A percentile compares a stretch with the other conserved stretches of the same genome.
These are phyloP conservation scores for Sutorius australiensis DNA, from an alignment of 768 basidiomycete genomes.

Conservation along the genomic window DNA sequence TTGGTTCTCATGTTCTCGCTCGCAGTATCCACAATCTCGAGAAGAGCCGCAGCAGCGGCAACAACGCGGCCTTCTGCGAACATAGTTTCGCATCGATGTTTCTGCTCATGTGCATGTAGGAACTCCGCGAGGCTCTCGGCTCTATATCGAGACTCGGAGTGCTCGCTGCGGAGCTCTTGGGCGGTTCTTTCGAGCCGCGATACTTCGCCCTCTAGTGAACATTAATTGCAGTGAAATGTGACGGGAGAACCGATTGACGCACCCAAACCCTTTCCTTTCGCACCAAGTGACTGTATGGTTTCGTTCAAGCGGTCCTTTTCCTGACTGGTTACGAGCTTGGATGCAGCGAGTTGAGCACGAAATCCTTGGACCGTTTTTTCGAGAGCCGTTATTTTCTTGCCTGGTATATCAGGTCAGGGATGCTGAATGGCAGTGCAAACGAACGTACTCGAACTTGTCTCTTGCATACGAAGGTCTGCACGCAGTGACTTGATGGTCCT, in stretches of 20 bases:
- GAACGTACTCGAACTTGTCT: neutral
- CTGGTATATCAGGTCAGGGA: neutral
- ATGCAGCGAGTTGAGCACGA: neutral
- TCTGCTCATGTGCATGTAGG: neutral
- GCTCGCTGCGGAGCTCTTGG: neutral
- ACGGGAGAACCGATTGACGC: neutral
- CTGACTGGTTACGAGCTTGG: neutral
- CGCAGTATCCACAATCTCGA: neutral
- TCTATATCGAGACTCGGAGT: neutral
- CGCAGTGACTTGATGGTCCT: neutral
- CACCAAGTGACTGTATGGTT: neutral
- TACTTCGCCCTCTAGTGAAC: neutral
- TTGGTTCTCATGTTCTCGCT: neutral
- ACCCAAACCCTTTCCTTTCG: neutral
- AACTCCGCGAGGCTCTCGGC: neutral
- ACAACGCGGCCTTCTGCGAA: neutral
- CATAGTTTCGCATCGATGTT: constrained; percentile 6
- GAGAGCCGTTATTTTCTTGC: neutral
- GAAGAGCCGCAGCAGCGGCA: neutral
- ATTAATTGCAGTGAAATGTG: neutral
- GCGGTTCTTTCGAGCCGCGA: neutral
- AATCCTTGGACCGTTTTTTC: neutral
- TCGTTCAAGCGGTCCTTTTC: neutral
- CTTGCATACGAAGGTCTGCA: neutral
- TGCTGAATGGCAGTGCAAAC: neutral